Evolutionary conservation across 2,329 filamentous ascomycete genomes (phyloP), one percentile per base, ranked within the genome.

Genomic region (Monosporascus sp.): DNA sequence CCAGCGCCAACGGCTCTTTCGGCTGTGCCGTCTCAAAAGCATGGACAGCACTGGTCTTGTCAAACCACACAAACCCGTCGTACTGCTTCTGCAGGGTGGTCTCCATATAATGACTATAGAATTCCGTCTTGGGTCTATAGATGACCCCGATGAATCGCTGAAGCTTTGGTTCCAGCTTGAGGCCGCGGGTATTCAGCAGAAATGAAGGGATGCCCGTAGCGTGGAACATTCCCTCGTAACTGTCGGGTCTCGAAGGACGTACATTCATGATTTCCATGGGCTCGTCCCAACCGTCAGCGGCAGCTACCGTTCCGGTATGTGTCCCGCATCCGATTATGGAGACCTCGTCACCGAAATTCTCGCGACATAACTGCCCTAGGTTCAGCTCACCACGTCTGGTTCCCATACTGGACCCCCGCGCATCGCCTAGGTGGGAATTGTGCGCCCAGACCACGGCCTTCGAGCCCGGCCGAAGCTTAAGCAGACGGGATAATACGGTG

Each of bases 401-500:
- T 9, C 76, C 73, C 77, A 79, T 79, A 51, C 71, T 73, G 6
- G 76, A 80, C 36, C 70, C 74, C 17, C 77, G 70, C n/a, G 77
- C 77, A 57, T 81, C 78, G n/a, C 77, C 78, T 11, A 78, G 63
- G 49, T 81, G 78, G 49, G 72, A 77, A 54, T 79, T 80, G 57
- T 79, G 77, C 25, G 78, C 77, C 77, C 77, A 82, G 11, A 81
- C 73, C 5, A 80, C 70, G 0, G 74, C 76, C 54, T 78, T 79
- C 11, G 65, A 65, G 2, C 67, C 63, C 2, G 63, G 50, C 1
- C 72, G 72, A 51, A 71, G 67, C 51, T 74, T 67, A 20, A 79
- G 62, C 1, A 79, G 59, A 2, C 77, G 72, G 1, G 63, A 55
- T 25, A 81, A 66, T 0, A 74, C 77, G 18, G 74, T 67, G 55